Conservation (phyloP, 169 alveolate genomes). For the Eimeria zaria region DNA sequence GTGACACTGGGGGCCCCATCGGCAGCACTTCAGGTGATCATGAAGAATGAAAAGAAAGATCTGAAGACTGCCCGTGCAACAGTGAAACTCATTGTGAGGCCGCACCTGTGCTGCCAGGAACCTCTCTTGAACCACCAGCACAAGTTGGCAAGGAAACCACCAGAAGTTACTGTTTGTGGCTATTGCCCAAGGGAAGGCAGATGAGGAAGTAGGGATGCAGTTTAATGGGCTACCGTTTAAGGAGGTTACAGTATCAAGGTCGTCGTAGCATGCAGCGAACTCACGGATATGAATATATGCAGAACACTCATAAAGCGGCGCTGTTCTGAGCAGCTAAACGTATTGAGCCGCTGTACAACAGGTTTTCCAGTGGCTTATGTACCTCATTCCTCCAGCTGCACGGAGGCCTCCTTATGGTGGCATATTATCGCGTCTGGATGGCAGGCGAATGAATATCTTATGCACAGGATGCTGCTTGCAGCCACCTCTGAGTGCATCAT, state of each 20-base stretch:
- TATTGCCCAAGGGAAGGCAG: too few relatives aligned
- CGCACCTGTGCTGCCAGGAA: background rate
- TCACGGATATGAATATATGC: background rate
- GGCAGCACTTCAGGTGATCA: too few relatives aligned
- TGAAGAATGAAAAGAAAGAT: too few relatives aligned
- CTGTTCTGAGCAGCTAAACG: background rate
- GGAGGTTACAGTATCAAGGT: background rate
- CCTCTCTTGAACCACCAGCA: too few relatives aligned
- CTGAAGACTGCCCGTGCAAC: background rate
- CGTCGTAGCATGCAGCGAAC: background rate
- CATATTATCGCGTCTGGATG: background rate
- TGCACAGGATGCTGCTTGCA: background rate
- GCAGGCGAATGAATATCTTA: background rate
- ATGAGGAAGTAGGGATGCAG: background rate
- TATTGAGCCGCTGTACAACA: background rate
- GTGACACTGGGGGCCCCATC: background rate
- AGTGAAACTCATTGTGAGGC: background rate
- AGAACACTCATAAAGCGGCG: background rate
- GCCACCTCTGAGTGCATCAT: background rate
- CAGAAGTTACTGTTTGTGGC: too few relatives aligned
- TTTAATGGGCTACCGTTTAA: background rate
- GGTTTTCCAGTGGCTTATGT: background rate
- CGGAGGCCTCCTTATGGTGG: background rate
- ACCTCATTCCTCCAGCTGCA: background rate
- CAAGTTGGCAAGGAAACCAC: too few relatives aligned